These are phyloP conservation scores for Narthecium ossifragum DNA, from an alignment of 106 monocot genomes.

Conservation along the genomic window DNA sequence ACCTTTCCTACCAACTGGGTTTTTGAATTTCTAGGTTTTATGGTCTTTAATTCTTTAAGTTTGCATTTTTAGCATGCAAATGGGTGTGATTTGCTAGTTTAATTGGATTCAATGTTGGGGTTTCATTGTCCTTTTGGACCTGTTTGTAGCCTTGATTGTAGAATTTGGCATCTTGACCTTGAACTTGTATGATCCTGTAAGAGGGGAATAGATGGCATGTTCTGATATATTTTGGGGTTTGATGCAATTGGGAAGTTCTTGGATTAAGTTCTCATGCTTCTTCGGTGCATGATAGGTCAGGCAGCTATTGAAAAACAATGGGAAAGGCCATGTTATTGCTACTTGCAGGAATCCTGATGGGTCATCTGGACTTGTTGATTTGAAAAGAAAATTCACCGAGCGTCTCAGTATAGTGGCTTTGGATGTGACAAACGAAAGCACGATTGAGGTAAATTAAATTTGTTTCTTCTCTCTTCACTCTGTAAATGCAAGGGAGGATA, in stretches of 20 bases:
- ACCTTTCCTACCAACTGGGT: too few relatives aligned
- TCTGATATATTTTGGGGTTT: background rate
- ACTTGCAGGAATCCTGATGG: slow-evolving; percentile 69
- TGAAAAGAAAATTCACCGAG: slow-evolving; percentile 39
- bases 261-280: background rate
- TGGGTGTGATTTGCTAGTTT: too few relatives aligned
- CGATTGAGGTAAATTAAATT: slow-evolving; percentile 58
- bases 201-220: too few relatives aligned
- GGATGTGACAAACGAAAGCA: slow-evolving; percentile 78
- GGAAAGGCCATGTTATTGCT: slow-evolving; percentile 64
- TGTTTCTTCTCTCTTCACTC: background rate
- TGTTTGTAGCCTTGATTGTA: too few relatives aligned
- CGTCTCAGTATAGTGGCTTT: slow-evolving; percentile 59
- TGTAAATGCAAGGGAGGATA: too few relatives aligned
- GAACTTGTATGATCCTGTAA: too few relatives aligned
- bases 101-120: too few relatives aligned
- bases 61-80: too few relatives aligned
- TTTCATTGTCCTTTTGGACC: too few relatives aligned
- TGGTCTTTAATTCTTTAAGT: too few relatives aligned
- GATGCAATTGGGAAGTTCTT: background rate
- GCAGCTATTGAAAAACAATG: slow-evolving; percentile 54
- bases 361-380: slow-evolving; percentile 51
- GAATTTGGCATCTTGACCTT: too few relatives aligned
- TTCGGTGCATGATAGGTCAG: slow-evolving; percentile 43
- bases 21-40: too few relatives aligned